Conservation (phyloP, 2,329 filamentous ascomycete species). For the Biscogniauxia sp. region DNA sequence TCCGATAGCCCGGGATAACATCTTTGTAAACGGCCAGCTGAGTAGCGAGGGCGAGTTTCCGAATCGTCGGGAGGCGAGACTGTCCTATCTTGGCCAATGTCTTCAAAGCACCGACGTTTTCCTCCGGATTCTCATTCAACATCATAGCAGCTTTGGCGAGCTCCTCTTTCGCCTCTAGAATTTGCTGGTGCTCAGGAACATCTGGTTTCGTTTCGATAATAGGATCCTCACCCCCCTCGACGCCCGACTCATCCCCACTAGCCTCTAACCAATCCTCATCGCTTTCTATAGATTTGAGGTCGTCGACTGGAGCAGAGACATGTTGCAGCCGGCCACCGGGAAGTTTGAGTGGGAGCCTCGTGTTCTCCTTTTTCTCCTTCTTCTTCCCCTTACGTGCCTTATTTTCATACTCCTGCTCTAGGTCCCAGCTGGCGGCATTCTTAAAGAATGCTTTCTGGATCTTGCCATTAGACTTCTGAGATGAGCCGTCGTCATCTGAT, state of each 20-base stretch:
- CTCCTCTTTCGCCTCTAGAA: slow-evolving; percentile 86
- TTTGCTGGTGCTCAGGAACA: slow-evolving; percentile 73
- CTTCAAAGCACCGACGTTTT: slow-evolving; percentile 78
- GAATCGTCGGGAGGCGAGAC: slow-evolving; percentile 68
- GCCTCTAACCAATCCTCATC: slow-evolving; percentile 65
- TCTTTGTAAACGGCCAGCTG: slow-evolving; percentile 93
- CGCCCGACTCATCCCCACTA: slow-evolving; percentile 51
- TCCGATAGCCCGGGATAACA: slow-evolving; percentile 92
- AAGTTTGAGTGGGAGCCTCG: slow-evolving; percentile 82
- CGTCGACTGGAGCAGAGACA: slow-evolving; percentile 53
- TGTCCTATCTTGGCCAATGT: slow-evolving; percentile 71
- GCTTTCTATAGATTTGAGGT: slow-evolving; percentile 56
- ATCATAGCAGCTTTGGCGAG: slow-evolving; percentile 76
- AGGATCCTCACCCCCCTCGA: slow-evolving; percentile 36
- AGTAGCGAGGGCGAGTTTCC: slow-evolving; percentile 82
- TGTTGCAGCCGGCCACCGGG: slow-evolving; percentile 70
- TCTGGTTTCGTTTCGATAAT: slow-evolving; percentile 47
- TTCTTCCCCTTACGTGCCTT: slow-evolving; percentile 73
- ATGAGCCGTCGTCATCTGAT: slow-evolving; percentile 43
- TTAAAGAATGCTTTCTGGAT: slow-evolving; percentile 67
- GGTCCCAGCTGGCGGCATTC: slow-evolving; percentile 78
- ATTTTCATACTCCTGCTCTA: slow-evolving; percentile 88
- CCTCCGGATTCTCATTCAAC: slow-evolving; percentile 91
- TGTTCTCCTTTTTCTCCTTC: slow-evolving; percentile 65
- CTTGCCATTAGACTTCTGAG: slow-evolving; percentile 33